Conservation (phyloP, 148 eudicot species). For the Arctostaphylos glauca region DNA sequence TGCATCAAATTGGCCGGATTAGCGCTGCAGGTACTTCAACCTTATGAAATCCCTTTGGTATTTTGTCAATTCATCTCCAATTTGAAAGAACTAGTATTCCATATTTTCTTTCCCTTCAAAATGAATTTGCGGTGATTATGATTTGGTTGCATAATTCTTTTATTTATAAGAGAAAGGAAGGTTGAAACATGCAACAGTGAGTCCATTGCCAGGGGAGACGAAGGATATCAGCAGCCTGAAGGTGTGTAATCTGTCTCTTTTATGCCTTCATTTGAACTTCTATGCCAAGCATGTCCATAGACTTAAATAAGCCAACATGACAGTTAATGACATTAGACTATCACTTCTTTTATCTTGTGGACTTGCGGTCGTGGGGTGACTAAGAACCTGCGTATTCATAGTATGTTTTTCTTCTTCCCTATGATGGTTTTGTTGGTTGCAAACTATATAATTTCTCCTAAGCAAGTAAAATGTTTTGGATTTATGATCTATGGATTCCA, state of each 20-base stretch:
- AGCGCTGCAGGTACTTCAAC: slow-evolving; percentile 57
- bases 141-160: neutral
- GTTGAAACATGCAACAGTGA: slow-evolving; percentile 66
- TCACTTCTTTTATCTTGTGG: no score
- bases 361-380: neutral
- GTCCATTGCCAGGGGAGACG: slow-evolving; percentile 18
- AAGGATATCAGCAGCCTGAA: slow-evolving; percentile 73
- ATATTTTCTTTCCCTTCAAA: neutral
- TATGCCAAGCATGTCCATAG: neutral
- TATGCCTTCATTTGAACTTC: neutral
- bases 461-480: neutral
- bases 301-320: neutral
- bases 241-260: slow-evolving; percentile 38
- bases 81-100: neutral
- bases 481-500: neutral
- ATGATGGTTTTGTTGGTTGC: neutral
- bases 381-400: neutral
- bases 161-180: slow-evolving; percentile 66
- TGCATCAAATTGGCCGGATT: slow-evolving; percentile 83
- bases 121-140: neutral
- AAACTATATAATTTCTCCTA: neutral
- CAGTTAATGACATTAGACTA: neutral
- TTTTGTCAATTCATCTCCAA: neutral
- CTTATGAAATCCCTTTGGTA: neutral
- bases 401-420: neutral